Conservation (phyloP, 75 land plant genomes). For the Selaginella tamariscina region DNA sequence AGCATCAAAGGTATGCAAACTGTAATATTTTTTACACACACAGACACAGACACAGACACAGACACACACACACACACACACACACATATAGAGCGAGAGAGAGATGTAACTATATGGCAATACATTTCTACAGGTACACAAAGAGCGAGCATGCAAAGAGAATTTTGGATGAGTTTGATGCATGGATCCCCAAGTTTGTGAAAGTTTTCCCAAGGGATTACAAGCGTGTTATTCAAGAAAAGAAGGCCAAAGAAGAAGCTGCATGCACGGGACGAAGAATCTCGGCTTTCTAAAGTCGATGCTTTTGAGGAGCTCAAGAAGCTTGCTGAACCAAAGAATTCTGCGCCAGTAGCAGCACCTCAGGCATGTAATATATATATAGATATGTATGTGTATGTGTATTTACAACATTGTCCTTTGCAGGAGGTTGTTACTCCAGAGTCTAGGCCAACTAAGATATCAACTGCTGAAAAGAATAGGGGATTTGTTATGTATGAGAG, state of each 20-base stretch:
- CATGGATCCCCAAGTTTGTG: slow-evolving; percentile 67
- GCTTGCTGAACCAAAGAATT: slow-evolving; percentile 40
- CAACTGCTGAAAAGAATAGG: slow-evolving; percentile 64
- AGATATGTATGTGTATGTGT: slow-evolving; percentile 8
- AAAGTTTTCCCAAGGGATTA: slow-evolving; percentile 88
- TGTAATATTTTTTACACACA: too few relatives aligned
- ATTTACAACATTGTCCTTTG: neutral
- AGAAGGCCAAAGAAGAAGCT: slow-evolving; percentile 39
- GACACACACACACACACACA: too few relatives aligned
- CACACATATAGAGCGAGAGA: too few relatives aligned
- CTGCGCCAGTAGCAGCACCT: slow-evolving; percentile 6
- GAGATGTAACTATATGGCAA: too few relatives aligned
- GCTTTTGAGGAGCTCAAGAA: slow-evolving; percentile 91
- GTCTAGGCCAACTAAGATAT: slow-evolving; percentile 55
- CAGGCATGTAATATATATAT: neutral
- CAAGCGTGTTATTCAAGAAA: slow-evolving; percentile 57
- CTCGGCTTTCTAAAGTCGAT: slow-evolving; percentile 50
- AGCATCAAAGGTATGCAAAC: slow-evolving; percentile 82
- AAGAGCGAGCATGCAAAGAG: slow-evolving; percentile 63
- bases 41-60: too few relatives aligned
- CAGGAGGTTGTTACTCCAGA: neutral
- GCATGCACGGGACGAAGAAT: slow-evolving; percentile 44
- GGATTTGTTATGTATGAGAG: slow-evolving; percentile 91
- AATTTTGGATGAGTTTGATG: slow-evolving; percentile 60
- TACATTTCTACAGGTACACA: too few relatives aligned